Evolutionary conservation across 768 basidiomycete species (phyloP).

Genomic region (Brasilioporus rufonigricans): DNA sequence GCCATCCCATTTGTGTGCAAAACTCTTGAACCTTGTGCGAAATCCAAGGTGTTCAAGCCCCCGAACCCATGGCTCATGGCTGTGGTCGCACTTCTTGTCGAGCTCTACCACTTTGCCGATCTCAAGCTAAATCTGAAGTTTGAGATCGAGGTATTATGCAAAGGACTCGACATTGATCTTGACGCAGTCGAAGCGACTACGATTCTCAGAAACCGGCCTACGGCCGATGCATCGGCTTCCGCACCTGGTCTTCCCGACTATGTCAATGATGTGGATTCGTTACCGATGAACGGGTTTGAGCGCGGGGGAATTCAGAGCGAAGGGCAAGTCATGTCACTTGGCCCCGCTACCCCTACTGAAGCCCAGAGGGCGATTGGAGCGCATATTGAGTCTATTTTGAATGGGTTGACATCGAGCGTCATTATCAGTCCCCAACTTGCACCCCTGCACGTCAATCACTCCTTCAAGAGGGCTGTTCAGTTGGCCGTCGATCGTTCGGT

Average conservation of each 20-base stretch:
- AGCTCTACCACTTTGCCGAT: slow-evolving; percentile 97
- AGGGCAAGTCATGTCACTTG: slow-evolving; percentile 61
- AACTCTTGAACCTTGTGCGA: slow-evolving; percentile 84
- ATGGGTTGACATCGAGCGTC: slow-evolving; percentile 66
- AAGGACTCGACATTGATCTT: slow-evolving; percentile 83
- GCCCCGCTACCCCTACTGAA: slow-evolving; percentile 59
- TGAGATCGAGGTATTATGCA: slow-evolving; percentile 97
- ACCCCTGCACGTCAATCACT: slow-evolving; percentile 70
- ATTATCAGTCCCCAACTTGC: slow-evolving; percentile 75
- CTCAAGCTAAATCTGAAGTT: slow-evolving; percentile 96
- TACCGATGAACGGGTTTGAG: slow-evolving; percentile 74
- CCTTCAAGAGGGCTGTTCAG: slow-evolving; percentile 88
- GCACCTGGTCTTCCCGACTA: slow-evolving; percentile 75
- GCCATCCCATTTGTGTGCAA: slow-evolving; percentile 99
- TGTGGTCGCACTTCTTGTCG: slow-evolving; percentile 84
- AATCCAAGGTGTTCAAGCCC: slow-evolving; percentile 89
- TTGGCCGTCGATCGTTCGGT: slow-evolving; percentile 92
- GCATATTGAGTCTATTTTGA: slow-evolving; percentile 81
- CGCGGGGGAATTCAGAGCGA: slow-evolving; percentile 48
- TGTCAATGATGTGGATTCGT: slow-evolving; percentile 72
- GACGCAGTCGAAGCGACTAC: slow-evolving; percentile 81
- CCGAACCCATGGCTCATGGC: slow-evolving; percentile 99
- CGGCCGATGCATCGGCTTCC: slow-evolving; percentile 46
- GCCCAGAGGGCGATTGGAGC: slow-evolving; percentile 64
- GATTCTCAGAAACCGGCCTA: slow-evolving; percentile 74